Percentiles rank a stretch among this genome's conserved stretches.
Evolutionary conservation across 495 filamentous ascomycete genomes (phyloP).

Genomic region (Penicillium robsamsonii): DNA sequence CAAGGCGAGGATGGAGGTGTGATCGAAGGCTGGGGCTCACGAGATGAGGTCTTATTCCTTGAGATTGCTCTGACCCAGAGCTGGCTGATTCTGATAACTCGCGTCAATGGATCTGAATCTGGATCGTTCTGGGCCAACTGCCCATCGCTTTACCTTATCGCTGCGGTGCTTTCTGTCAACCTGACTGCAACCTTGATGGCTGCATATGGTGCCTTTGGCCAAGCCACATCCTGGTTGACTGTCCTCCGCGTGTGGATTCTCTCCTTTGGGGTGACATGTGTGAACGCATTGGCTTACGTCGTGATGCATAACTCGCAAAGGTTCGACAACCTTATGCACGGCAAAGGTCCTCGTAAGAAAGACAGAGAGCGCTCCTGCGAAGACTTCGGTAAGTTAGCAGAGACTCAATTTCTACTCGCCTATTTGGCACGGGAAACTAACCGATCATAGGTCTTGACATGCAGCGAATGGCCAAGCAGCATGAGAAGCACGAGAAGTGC

Average conservation of each 20-base stretch:
- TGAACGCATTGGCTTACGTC: slow-evolving; percentile 74
- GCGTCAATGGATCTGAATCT: slow-evolving; percentile 61
- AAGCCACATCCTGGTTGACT: slow-evolving; percentile 68
- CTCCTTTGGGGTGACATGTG: slow-evolving; percentile 69
- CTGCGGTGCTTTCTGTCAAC: slow-evolving; percentile 77
- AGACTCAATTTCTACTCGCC: not conserved
- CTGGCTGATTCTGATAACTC: slow-evolving; percentile 96
- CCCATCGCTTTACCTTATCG: slow-evolving; percentile 77
- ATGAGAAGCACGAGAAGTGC: slow-evolving; percentile 15
- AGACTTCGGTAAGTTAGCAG: slow-evolving; percentile 72
- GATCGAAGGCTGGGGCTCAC: slow-evolving; percentile 79
- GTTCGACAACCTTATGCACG: slow-evolving; percentile 92
- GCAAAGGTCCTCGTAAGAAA: slow-evolving; percentile 73
- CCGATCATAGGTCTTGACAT: slow-evolving; percentile 65
- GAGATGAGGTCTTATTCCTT: slow-evolving; percentile 82
- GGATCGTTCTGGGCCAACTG: slow-evolving; percentile 75
- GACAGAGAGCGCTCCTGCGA: slow-evolving; percentile 74
- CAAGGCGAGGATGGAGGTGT: slow-evolving; percentile 70
- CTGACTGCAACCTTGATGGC: slow-evolving; percentile 79
- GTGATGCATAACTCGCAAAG: slow-evolving; percentile 69
- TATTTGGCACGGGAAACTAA: slow-evolving; percentile 21
- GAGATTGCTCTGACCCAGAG: slow-evolving; percentile 90
- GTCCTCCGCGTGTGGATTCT: slow-evolving; percentile 87
- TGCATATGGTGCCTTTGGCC: slow-evolving; percentile 71
- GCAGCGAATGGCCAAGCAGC: slow-evolving; percentile 55